These are phyloP conservation scores for Leccinum barrowsii DNA, from an alignment of 768 basidiomycete species.

Conservation along the genomic window DNA sequence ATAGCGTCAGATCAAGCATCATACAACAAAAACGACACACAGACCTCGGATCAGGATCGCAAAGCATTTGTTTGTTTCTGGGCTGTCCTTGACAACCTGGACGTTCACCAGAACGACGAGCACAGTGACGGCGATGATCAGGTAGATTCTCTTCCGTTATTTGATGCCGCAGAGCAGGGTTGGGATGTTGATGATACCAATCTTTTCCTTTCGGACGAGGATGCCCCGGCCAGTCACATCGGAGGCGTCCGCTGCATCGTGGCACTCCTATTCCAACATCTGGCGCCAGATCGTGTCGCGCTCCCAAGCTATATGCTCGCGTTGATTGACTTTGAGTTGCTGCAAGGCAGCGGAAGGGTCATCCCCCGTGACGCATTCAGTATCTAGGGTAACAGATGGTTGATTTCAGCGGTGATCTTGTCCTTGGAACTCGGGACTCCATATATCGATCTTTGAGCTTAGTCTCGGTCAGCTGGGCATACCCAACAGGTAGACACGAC, in stretches of 20 bases:
- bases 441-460: slow-evolving; percentile 43
- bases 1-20: too few relatives aligned
- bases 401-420: too few relatives aligned
- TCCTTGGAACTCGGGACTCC: too few relatives aligned
- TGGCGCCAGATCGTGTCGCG: too few relatives aligned
- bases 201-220: slow-evolving; percentile 41
- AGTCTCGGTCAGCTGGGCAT: not conserved
- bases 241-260: slow-evolving; percentile 42
- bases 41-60: slow-evolving; percentile 75
- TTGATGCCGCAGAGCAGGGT: slow-evolving; percentile 66
- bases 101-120: slow-evolving; percentile 61
- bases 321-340: too few relatives aligned
- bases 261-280: slow-evolving; percentile 31
- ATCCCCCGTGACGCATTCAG: too few relatives aligned
- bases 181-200: slow-evolving; percentile 36
- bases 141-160: slow-evolving; percentile 54
- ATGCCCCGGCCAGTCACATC: slow-evolving; percentile 22
- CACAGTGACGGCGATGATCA: slow-evolving; percentile 48
- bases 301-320: too few relatives aligned
- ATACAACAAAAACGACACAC: too few relatives aligned
- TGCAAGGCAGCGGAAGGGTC: too few relatives aligned
- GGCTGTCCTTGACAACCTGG: slow-evolving; percentile 37
- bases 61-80: slow-evolving; percentile 40
- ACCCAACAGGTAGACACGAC: slow-evolving; percentile 1
- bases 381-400: too few relatives aligned